Conservation (phyloP, 208 protist species). For the Jaenimonas drosophilae region DNA sequence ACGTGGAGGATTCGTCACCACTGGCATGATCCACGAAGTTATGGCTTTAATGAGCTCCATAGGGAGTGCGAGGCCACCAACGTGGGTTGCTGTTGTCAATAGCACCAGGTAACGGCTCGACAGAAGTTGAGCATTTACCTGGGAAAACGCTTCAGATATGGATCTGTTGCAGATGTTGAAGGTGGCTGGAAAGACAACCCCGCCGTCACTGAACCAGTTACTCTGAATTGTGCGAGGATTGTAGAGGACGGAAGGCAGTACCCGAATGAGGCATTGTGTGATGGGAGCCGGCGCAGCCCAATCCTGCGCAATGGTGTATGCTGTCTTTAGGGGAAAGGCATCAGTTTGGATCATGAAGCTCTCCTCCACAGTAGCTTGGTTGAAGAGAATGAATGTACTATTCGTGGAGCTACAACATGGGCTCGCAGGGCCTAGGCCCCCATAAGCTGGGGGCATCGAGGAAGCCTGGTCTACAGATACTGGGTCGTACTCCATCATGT, state of each 20-base stretch:
- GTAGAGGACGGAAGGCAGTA: constrained; percentile 9
- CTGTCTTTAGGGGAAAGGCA: constrained; percentile 20
- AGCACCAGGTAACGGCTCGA: constrained; percentile 11
- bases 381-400: constrained; percentile 32
- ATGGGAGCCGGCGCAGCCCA: constrained; percentile 1
- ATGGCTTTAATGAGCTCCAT: constrained; percentile 38
- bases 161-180: constrained; percentile 25
- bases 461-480: neutral
- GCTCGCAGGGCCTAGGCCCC: constrained; percentile 17
- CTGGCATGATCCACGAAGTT: constrained; percentile 38
- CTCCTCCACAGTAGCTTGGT: no score
- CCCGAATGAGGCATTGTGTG: constrained; percentile 18
- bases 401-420: constrained; percentile 29
- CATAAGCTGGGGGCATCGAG: no score
- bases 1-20: no score
- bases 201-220: constrained; percentile 14
- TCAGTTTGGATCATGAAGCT: constrained; percentile 17
- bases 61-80: constrained; percentile 24
- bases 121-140: constrained; percentile 9
- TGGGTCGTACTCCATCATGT: constrained; percentile 9
- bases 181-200: constrained; percentile 18
- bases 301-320: no score
- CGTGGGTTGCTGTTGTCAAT: constrained; percentile 16
- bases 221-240: no score
- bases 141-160: constrained; percentile 26